Evolutionary conservation across 768 basidiomycete genomes (phyloP), one percentile per base, ranked within the genome.

Genomic region (Boletales sp.): DNA sequence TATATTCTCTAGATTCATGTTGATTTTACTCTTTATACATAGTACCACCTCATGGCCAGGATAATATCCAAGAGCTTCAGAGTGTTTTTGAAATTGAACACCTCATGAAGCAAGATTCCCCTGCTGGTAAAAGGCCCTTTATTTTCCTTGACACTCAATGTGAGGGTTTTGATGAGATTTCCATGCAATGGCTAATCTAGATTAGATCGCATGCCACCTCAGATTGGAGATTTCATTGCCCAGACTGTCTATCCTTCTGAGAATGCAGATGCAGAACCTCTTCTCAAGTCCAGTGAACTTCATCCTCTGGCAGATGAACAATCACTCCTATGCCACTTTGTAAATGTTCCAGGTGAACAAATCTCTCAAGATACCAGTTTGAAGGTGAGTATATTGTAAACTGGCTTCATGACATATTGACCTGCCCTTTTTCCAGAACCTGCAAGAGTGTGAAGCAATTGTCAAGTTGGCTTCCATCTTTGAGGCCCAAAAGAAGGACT

Each of bases 41-140:
- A 92, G 90, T 92, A 57, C 87, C 90, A 56, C 90, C 90, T 2
- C 79, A 75, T 82, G 89, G 87, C 9, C 79, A 87, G 56, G 87
- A 88, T 55, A 77, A 85, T 38, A 70, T 85, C 36, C 63, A 75
- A 49, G 77, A 76, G 2, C 72, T 91, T 12, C 74, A 85, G 53
- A 90, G 87, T 58, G 79, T 92, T 10, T 91, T 92, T 78, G 89
- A 91, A 53, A 61, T 87, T n/a, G 42, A 67, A 0, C 85, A 91
- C 60, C 72, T 93, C 4, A 60, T n/a, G 2, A 49, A 53, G 10
- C 46, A 64, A 4, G 62, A 69, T 10, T 11, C 51, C 10, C 14
- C 37, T 8, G 57, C 37, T 46, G 40, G 53, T 46, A 60, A 65
- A 13, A 64, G 63, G 4, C 57, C 70, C 21, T 71, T 75, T 3